Conservation (phyloP, 1,284 basidiomycete genomes). For the Tilletia caries region DNA sequence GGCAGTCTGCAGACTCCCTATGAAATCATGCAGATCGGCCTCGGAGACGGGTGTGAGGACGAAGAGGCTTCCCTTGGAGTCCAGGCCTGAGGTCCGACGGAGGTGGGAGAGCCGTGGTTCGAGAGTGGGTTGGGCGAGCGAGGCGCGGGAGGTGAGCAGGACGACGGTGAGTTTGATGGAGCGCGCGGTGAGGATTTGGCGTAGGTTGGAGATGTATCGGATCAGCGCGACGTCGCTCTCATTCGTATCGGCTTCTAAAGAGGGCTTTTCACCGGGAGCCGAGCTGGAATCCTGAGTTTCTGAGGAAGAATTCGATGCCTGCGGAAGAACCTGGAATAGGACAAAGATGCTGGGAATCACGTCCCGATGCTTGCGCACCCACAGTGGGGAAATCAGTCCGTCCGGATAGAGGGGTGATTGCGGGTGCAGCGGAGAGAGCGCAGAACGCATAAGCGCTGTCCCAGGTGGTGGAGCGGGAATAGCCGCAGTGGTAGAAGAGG, state of each 20-base stretch:
- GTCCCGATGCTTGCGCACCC: conserved; percentile 90
- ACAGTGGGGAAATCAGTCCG: conserved; percentile 91
- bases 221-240: conserved; percentile 65
- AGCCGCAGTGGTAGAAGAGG: conserved; percentile 21
- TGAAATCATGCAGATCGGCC: conserved; percentile 63
- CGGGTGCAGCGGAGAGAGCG: conserved; percentile 81
- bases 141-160: conserved; percentile 77
- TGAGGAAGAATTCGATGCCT: conserved; percentile 50
- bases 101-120: conserved; percentile 80
- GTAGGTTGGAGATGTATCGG: conserved; percentile 71
- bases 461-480: conserved; percentile 30
- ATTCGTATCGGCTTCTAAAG: conserved; percentile 51
- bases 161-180: conserved; percentile 92
- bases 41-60: conserved; percentile 85
- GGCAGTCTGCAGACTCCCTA: conserved; percentile 72
- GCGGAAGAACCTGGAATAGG: conserved; percentile 76
- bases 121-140: conserved; percentile 58
- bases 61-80: conserved; percentile 85
- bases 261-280: background rate
- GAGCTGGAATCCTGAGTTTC: conserved; percentile 2
- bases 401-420: conserved; percentile 87
- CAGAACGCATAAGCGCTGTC: conserved; percentile 63
- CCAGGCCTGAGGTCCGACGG: conserved; percentile 77
- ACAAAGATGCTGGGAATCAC: conserved; percentile 89
- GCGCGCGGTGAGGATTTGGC: conserved; percentile 74